Conservation (phyloP, 805 yeast species). For the Zygoascus ofunaensis region DNA sequence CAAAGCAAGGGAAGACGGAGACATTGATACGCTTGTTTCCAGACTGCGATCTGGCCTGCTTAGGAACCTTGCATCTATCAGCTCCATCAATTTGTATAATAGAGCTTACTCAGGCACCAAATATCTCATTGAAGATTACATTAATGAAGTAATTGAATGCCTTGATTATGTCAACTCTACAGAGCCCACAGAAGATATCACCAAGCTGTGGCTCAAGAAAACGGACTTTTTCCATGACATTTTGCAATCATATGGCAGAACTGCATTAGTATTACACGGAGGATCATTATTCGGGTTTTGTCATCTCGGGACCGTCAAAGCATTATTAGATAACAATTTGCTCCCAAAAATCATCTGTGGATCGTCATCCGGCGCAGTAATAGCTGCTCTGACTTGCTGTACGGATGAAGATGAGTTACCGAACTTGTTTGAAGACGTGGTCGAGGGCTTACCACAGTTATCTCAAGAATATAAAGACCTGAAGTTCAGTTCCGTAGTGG, state of each 20-base stretch:
- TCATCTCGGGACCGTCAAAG: conserved; percentile 86
- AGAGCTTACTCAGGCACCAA: conserved; percentile 86
- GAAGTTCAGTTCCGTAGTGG: conserved; percentile 43
- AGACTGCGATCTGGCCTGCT: conserved; percentile 73
- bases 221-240: conserved; percentile 78
- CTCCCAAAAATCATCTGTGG: conserved; percentile 86
- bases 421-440: conserved; percentile 29
- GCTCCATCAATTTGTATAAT: conserved; percentile 68
- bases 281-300: conserved; percentile 92
- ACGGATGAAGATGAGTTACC: conserved; percentile 56
- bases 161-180: conserved; percentile 46
- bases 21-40: conserved; percentile 51
- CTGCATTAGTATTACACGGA: conserved; percentile 87
- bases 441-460: conserved; percentile 19
- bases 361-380: conserved; percentile 87
- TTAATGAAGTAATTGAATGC: conserved; percentile 63
- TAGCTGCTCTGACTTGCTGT: conserved; percentile 78
- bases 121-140: conserved; percentile 75
- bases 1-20: conserved; percentile 51
- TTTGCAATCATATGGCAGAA: conserved; percentile 77
- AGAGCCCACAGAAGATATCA: conserved; percentile 18
- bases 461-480: conserved; percentile 14
- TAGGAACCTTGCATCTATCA: conserved; percentile 85
- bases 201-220: conserved; percentile 37
- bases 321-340: conserved; percentile 62